These are phyloP conservation scores for Aspergillus sojae DNA, from an alignment of 2,329 filamentous ascomycete species.

Conservation along the genomic window DNA sequence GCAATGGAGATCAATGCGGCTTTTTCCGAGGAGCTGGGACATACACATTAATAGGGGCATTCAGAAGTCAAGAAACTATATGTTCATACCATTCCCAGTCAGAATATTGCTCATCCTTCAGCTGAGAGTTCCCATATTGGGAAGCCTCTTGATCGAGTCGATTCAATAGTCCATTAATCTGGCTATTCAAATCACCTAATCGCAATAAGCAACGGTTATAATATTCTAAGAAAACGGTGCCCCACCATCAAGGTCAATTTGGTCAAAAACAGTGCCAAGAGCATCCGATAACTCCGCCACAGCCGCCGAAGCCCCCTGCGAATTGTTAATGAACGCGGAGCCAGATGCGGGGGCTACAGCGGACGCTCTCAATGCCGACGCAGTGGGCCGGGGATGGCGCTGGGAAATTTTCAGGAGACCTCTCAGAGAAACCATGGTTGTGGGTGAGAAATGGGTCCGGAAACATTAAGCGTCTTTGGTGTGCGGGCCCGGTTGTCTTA, in stretches of 20 bases:
- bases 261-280: conserved; percentile 5
- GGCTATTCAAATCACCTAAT: neutral
- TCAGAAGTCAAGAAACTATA: neutral
- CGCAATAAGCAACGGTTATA: neutral
- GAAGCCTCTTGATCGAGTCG: conserved; percentile 10
- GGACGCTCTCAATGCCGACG: conserved; percentile 5
- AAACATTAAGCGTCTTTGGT: neutral
- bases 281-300: conserved; percentile 7
- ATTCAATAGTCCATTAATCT: neutral
- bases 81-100: neutral
- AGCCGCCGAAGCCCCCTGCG: conserved; percentile 9
- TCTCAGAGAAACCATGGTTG: conserved; percentile 2
- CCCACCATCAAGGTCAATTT: conserved; percentile 9
- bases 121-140: conserved; percentile 7
- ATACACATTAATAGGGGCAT: neutral
- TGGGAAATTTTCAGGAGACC: conserved; percentile 5
- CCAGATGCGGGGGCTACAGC: conserved; percentile 4
- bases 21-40: neutral
- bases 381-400: neutral
- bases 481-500: neutral
- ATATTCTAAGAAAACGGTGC: neutral
- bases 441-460: neutral
- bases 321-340: conserved; percentile 7
- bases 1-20: neutral
- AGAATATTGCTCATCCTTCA: conserved; percentile 1